These are phyloP conservation scores for Adenanthera pavonina DNA, from an alignment of 306 rosid species.

Conservation along the genomic window DNA sequence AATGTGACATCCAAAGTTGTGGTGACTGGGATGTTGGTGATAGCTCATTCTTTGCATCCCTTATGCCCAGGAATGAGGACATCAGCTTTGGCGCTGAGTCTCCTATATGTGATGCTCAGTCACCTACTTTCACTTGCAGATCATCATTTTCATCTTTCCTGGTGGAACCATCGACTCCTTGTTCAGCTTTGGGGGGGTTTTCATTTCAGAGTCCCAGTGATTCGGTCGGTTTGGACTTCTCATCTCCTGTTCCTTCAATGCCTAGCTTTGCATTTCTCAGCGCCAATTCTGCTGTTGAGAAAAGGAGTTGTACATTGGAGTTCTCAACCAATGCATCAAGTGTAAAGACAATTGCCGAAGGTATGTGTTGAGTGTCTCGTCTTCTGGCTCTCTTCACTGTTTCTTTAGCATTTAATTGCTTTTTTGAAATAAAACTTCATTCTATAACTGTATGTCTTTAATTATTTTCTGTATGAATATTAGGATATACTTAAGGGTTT, in stretches of 20 bases:
- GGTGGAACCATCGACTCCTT: conserved; percentile 65
- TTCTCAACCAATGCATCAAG: conserved; percentile 49
- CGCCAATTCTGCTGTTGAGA: conserved; percentile 55
- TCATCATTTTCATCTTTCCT: conserved; percentile 77
- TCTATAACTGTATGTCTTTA: too few relatives aligned
- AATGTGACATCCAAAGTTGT: conserved; percentile 39
- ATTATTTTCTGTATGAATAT: background rate
- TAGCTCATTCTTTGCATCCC: conserved; percentile 63
- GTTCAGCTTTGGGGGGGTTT: conserved; percentile 63
- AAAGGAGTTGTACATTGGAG: conserved; percentile 55
- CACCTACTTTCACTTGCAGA: conserved; percentile 76
- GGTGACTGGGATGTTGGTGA: conserved; percentile 52
- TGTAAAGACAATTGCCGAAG: conserved; percentile 54
- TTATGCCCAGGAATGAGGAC: conserved; percentile 80
- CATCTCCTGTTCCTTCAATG: conserved; percentile 66
- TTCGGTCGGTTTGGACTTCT: conserved; percentile 50
- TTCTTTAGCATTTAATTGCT: conserved; percentile 1
- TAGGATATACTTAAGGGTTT: background rate
- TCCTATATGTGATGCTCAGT: conserved; percentile 62
- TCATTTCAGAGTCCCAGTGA: conserved; percentile 57
- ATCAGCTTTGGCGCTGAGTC: conserved; percentile 74
- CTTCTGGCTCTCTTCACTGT: conserved; percentile 1
- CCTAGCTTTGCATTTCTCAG: conserved; percentile 86
- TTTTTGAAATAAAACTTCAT: too few relatives aligned
- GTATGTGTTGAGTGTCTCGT: conserved; percentile 43